These are phyloP conservation scores for Lasiosphaeriaceae sp. DNA, from an alignment of 495 filamentous ascomycete species.

Conservation along the genomic window DNA sequence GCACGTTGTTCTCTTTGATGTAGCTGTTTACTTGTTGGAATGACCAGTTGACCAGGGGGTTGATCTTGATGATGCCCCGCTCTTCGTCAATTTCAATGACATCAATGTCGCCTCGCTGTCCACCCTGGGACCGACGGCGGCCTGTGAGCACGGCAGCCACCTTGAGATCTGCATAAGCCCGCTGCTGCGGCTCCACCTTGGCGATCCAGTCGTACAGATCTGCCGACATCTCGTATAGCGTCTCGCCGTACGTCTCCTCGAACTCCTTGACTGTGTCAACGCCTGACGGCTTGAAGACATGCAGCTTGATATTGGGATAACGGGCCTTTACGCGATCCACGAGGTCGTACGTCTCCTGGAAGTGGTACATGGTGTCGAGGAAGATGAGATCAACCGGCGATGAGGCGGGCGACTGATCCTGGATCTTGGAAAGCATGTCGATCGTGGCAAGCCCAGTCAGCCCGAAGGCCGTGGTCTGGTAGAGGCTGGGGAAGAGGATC, in stretches of 20 bases:
- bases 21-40: slow-evolving; percentile 88
- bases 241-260: slow-evolving; percentile 71
- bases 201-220: slow-evolving; percentile 94
- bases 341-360: slow-evolving; percentile 80
- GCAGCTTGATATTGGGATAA: slow-evolving; percentile 75
- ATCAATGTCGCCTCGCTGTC: slow-evolving; percentile 81
- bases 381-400: slow-evolving; percentile 84
- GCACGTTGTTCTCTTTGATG: slow-evolving; percentile 77
- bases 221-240: slow-evolving; percentile 79
- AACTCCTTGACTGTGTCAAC: slow-evolving; percentile 70
- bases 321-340: slow-evolving; percentile 70
- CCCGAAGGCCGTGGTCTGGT: slow-evolving; percentile 96
- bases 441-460: slow-evolving; percentile 89
- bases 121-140: slow-evolving; percentile 86
- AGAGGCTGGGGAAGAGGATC: slow-evolving; percentile 83
- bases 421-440: slow-evolving; percentile 89
- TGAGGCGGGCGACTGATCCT: slow-evolving; percentile 59
- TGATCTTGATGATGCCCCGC: slow-evolving; percentile 87
- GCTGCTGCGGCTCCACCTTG: slow-evolving; percentile 94
- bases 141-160: slow-evolving; percentile 95
- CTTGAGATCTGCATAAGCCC: slow-evolving; percentile 81
- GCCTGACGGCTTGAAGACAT: slow-evolving; percentile 82
- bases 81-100: slow-evolving; percentile 91
- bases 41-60: slow-evolving; percentile 95
- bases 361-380: slow-evolving; percentile 95